Percentiles rank a stretch among this genome's conserved stretches.
Evolutionary conservation across 2,329 filamentous ascomycete genomes (phyloP).

Genomic region (Penicillium concentricum): DNA sequence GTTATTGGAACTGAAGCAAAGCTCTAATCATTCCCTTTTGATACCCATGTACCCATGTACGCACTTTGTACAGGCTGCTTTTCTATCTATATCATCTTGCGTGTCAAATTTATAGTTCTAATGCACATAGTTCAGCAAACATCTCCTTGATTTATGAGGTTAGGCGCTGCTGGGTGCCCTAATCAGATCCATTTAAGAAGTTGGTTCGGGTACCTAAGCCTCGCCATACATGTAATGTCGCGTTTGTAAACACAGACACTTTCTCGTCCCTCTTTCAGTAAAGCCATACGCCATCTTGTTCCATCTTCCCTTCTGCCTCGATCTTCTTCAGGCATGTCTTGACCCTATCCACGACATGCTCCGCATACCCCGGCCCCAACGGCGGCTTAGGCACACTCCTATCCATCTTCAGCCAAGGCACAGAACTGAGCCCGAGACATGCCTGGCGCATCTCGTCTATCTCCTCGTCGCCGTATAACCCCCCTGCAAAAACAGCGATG

Average conservation of each 20-base stretch:
- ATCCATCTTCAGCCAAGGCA: conserved; percentile 20
- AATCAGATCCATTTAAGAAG: no score
- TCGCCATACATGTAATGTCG: no score
- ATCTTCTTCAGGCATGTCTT: conserved; percentile 16
- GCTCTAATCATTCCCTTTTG: conserved; percentile 19
- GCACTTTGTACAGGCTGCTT: neutral
- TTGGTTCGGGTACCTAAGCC: no score
- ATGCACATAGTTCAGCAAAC: neutral
- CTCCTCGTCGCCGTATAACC: conserved; percentile 11
- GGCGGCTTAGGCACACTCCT: conserved; percentile 14
- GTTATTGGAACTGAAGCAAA: conserved; percentile 37
- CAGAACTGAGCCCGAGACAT: conserved; percentile 9
- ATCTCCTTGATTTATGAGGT: neutral
- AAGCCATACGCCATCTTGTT: conserved; percentile 13
- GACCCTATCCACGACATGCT: conserved; percentile 11
- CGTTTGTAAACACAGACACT: no score
- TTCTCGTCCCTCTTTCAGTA: neutral
- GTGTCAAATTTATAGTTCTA: neutral
- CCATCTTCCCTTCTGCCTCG: conserved; percentile 13
- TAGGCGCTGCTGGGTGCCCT: no score
- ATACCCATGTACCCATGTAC: conserved; percentile 8
- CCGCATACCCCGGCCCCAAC: conserved; percentile 18
- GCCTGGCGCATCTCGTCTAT: conserved; percentile 14
- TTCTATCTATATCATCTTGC: neutral
- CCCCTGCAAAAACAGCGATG: neutral